These are phyloP conservation scores for Huntiella moniliformis DNA, from an alignment of 2,329 filamentous ascomycete genomes.

Conservation along the genomic window DNA sequence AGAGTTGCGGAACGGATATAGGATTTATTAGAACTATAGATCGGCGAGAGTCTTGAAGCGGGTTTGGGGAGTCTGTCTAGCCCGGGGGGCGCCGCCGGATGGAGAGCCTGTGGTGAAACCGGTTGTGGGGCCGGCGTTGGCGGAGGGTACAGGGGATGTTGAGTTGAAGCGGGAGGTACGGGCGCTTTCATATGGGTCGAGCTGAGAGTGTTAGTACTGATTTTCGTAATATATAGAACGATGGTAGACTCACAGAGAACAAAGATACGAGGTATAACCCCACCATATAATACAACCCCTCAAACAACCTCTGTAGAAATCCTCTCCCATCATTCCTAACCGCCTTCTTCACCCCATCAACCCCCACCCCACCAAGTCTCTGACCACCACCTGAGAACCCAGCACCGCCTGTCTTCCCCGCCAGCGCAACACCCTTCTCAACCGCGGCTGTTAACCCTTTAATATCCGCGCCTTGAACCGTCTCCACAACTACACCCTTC, in stretches of 20 bases:
- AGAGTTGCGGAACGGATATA: constrained; percentile 40
- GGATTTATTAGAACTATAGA: constrained; percentile 18
- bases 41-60: constrained; percentile 35
- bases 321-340: constrained; percentile 16
- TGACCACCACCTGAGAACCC: constrained; percentile 34
- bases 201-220: constrained; percentile 19
- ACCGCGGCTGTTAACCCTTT: constrained; percentile 58
- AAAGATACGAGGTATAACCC: constrained; percentile 43
- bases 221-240: too few species aligned
- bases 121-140: too few species aligned
- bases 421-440: constrained; percentile 44
- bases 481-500: constrained; percentile 51
- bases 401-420: constrained; percentile 23
- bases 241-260: constrained; percentile 31
- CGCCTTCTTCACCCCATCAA: constrained; percentile 11
- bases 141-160: too few species aligned
- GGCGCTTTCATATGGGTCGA: constrained; percentile 43
- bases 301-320: constrained; percentile 30
- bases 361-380: constrained; percentile 30
- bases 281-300: constrained; percentile 39
- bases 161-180: constrained; percentile 39
- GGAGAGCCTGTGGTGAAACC: too few species aligned
- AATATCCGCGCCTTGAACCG: constrained; percentile 65
- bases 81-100: too few species aligned
- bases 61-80: too few species aligned